Base-by-base conservation (phyloP, 805 yeast genomes). In the Lachancea kluyveri region DNA sequence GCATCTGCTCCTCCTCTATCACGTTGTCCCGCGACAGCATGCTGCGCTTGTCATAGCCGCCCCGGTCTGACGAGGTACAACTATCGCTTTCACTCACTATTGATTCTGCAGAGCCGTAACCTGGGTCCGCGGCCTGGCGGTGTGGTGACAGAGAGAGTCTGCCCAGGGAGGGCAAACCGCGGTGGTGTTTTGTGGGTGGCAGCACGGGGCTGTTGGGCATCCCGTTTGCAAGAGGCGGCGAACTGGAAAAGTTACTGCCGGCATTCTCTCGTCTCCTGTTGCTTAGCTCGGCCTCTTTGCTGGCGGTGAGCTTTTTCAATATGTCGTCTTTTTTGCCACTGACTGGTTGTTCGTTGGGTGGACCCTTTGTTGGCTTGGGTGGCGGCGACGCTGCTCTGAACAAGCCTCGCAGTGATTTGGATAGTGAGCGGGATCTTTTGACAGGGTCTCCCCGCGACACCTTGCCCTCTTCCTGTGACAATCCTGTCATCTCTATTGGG, bases 341-440 rank as follows among this genome's bases (percentile, higher is more conserved):
- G 6, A n/a, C 20, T 8, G 24, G 26, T 8, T 23, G 29, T 19
- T 19, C 36, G 7, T 24, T 27, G 4, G 28, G n/a, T 3, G 35
- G 13, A 7, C 21, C 23, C 11, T 16, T 21, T n/a, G n/a, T n/a
- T 10, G 28, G 17, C 19, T 26, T 26, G 14, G 35, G 30, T 27
- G 32, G 24, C 31, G 24, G 49, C 21, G 29, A 40, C 17, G 23
- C 35, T 33, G 28, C 40, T 13, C 41, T 46, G 22, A 53, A 53
- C 11, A 53, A 36, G n/a, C 44, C 49, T 26, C 49, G 50, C 7
- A 53, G 30, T 3, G 57, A 50, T 24, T 41, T 47, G 5, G 59
- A 48, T 4, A 53, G 24, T 1, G 57, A 50, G 24, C 47, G 46
- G 3, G 45, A 34, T 24, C 55, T 43, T n/a, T 42, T 34, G 9